Evolutionary conservation across 805 yeast species (phyloP), one percentile per base, ranked within the genome.

Genomic region (Komagataella mondaviorum): DNA sequence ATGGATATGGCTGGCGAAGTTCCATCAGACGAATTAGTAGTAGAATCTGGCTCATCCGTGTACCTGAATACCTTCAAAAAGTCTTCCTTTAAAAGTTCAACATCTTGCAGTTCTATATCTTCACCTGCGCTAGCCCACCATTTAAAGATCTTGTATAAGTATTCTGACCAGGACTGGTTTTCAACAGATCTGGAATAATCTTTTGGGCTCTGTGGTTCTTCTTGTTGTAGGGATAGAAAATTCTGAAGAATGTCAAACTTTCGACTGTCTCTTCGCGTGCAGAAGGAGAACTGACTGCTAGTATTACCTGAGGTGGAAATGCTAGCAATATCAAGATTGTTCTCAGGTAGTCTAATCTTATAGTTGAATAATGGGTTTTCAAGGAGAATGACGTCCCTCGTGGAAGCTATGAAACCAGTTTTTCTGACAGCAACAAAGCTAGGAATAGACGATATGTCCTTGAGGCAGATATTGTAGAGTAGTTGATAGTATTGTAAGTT

Each of bases 91-190:
- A 48, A 6, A 44, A 43, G 16, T n/a, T 16, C 10, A 44, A 60
- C 66, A 49, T 51, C 53, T 47, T 75, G 79, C 17, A 67, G 53
- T 70, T 68, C 30, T 16, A 23, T 18, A 45, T 73, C 71, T 53
- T 81, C 85, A 6, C 93, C 95, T 1, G 93, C 91, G 30, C 85
- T 76, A 2, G 95, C 95, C 88, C 91, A 86, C 93, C 93, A 86
- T 18, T 85, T 68, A 53, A 85, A 75, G 0, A 89, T 89, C 51
- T 76, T 71, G 85, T 86, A 81, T 1, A 81, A 68, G 45, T 76
- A 68, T 56, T 80, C 82, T 51, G 71, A 69, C 76, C 85, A 73
- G 1, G 84, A 72, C 20, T 72, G 62, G 1, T 80, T 70, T 49
- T 75, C 79, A 1, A 77, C 69, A 12, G 59, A 48, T 12, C 53